Percentiles rank a stretch among this genome's conserved stretches.
These are phyloP conservation scores for Neurospora pannonica DNA, from an alignment of 495 filamentous ascomycete species.

Conservation along the genomic window DNA sequence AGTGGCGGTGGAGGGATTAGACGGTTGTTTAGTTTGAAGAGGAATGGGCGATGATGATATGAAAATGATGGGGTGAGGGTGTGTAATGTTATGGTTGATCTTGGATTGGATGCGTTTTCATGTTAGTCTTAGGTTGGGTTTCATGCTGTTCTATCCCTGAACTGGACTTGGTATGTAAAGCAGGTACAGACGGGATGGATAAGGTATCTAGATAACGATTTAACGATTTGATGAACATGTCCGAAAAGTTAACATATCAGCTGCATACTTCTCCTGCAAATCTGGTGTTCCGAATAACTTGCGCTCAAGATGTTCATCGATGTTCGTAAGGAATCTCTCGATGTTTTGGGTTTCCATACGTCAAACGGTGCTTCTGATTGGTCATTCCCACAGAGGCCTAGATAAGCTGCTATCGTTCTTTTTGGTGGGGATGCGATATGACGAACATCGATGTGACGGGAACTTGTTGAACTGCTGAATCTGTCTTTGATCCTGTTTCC, in stretches of 20 bases:
- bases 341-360: background rate
- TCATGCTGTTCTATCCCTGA: background rate
- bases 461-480: background rate
- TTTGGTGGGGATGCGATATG: background rate
- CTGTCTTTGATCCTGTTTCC: background rate
- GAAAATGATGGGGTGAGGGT: background rate
- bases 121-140: background rate
- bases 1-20: conserved; percentile 5
- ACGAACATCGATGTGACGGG: background rate
- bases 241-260: too few species aligned
- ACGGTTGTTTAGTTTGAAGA: conserved; percentile 13
- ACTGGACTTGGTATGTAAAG: background rate
- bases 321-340: background rate
- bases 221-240: background rate
- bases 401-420: background rate
- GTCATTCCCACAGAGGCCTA: background rate
- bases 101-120: background rate
- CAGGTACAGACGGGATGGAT: background rate
- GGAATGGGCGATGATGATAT: background rate
- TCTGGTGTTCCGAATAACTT: too few species aligned
- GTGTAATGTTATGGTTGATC: background rate
- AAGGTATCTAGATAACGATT: background rate
- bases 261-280: too few species aligned
- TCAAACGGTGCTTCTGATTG: background rate
- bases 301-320: background rate